Evolutionary conservation across 2,329 filamentous ascomycete species (phyloP).

Genomic region (Chlorencoelia australis): DNA sequence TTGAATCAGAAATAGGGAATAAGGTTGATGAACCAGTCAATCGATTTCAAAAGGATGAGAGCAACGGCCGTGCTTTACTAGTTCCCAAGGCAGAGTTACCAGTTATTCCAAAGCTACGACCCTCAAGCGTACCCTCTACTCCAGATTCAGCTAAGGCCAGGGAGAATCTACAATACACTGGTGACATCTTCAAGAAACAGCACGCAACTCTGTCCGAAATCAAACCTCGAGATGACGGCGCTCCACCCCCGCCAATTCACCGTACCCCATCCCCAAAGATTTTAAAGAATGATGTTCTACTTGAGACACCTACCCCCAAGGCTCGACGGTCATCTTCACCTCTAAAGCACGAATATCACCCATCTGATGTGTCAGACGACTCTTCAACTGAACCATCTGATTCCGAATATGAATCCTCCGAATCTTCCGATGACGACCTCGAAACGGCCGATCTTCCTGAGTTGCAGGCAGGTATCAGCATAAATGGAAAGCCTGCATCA

Average conservation of each 20-base stretch:
- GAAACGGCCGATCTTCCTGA: slow-evolving; percentile 6
- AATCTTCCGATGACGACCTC: slow-evolving; percentile 6
- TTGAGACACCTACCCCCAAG: slow-evolving; percentile 20
- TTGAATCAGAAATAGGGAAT: too few relatives aligned
- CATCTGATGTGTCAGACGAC: slow-evolving; percentile 59
- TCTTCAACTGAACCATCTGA: slow-evolving; percentile 40
- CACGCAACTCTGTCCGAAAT: too few relatives aligned
- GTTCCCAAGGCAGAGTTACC: slow-evolving; percentile 5
- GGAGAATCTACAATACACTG: too few relatives aligned
- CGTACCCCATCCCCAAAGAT: slow-evolving; percentile 35
- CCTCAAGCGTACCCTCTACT: slow-evolving; percentile 3
- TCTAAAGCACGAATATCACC: slow-evolving; percentile 92
- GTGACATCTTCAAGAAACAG: too few relatives aligned
- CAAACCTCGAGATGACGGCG: slow-evolving; percentile 15
- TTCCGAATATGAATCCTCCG: slow-evolving; percentile 7
- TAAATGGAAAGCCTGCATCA: slow-evolving; percentile 7
- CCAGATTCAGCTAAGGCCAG: too few relatives aligned
- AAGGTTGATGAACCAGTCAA: too few relatives aligned
- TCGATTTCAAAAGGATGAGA: too few relatives aligned
- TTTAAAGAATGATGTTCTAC: slow-evolving; percentile 25
- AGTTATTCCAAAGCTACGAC: slow-evolving; percentile 5
- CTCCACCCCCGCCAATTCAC: slow-evolving; percentile 24
- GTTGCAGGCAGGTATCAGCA: slow-evolving; percentile 3
- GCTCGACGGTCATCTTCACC: slow-evolving; percentile 68
- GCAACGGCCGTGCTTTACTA: too few relatives aligned